Evolutionary conservation across 2,329 filamentous ascomycete species (phyloP), one percentile per base, ranked within the genome.

Genomic region (Aspergillus sp.): DNA sequence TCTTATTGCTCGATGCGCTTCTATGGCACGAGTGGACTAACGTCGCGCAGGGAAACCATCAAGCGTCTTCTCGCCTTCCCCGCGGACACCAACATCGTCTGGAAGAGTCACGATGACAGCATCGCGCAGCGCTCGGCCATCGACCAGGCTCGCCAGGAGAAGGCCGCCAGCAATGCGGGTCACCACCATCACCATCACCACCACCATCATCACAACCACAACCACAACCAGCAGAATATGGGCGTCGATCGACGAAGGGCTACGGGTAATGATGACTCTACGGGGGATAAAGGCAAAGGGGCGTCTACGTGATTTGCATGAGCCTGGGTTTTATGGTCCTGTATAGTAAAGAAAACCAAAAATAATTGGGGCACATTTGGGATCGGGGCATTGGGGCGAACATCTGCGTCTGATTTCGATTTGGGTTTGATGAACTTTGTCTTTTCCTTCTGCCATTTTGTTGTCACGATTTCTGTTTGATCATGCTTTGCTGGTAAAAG

Each of bases 31-130:
- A 3, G 16, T n/a, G n/a, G 13, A 38, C 50, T 52, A 53, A 67
- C 45, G 13, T 30, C 2, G 4, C 19, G 24, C 57, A 96, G 92
- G 60, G 92, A 99, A 76, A 95, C 88, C 32, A 91, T 97, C 81
- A 96, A 95, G 76, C 88, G 90, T 58, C 81, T 95, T 59, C 84
- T 99, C 51, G 83, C 84, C 60, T 89, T 96, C 69, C 93, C 93
- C 1, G 76, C 84, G 42, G 93, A 96, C 70, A 97, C 94, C 35
- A 89, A 88, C 66, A 87, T 99, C 54, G 86, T 94, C 63, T 99
- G 92, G 84, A 95, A 96, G 76, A 94, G 88, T 68, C 94, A 99
- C 72, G 92, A 96, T 67, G 90, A 93, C 59, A 96, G 90, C 72
- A 96, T 99, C 67, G 88, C 90, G 61, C 92, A 96, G 75, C 85